These are phyloP conservation scores for Aspergillus carbonarius DNA, from an alignment of 2,329 filamentous ascomycete species.

Conservation along the genomic window DNA sequence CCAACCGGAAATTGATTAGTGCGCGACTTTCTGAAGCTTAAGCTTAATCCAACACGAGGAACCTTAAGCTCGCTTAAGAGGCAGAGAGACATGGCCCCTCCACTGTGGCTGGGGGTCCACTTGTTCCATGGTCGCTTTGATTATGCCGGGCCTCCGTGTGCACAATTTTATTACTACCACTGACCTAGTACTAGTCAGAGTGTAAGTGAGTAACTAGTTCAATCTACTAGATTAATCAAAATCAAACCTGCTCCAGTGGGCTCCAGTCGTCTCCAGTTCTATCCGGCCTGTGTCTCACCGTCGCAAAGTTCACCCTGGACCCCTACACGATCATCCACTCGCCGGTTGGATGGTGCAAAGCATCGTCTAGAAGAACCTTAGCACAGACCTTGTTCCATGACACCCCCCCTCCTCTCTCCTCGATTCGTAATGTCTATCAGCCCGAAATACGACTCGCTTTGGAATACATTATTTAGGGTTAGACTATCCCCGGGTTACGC, in stretches of 20 bases:
- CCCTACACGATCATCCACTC: not conserved
- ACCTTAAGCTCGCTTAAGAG: conserved; percentile 40
- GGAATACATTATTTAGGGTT: conserved; percentile 12
- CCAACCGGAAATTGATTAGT: conserved; percentile 32
- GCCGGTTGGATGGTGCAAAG: not conserved
- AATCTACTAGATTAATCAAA: not conserved
- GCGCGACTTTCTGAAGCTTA: conserved; percentile 41
- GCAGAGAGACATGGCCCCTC: conserved; percentile 7
- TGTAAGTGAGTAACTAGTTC: too few relatives aligned
- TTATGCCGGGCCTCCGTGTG: not conserved
- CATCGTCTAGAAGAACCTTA: not conserved
- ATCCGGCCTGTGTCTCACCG: not conserved
- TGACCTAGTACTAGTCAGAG: too few relatives aligned
- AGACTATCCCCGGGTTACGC: conserved; percentile 14
- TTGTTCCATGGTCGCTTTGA: conserved; percentile 4
- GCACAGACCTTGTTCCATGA: not conserved
- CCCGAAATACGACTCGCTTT: not conserved
- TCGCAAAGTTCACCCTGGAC: not conserved
- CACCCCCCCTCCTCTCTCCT: not conserved
- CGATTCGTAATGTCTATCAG: not conserved
- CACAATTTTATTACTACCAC: not conserved
- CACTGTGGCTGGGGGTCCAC: conserved; percentile 7
- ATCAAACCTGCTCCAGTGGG: not conserved
- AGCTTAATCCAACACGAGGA: conserved; percentile 48
- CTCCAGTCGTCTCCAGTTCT: not conserved